Evolutionary conservation across 768 basidiomycete species (phyloP).

Genomic region (Lactarius akahatsu): DNA sequence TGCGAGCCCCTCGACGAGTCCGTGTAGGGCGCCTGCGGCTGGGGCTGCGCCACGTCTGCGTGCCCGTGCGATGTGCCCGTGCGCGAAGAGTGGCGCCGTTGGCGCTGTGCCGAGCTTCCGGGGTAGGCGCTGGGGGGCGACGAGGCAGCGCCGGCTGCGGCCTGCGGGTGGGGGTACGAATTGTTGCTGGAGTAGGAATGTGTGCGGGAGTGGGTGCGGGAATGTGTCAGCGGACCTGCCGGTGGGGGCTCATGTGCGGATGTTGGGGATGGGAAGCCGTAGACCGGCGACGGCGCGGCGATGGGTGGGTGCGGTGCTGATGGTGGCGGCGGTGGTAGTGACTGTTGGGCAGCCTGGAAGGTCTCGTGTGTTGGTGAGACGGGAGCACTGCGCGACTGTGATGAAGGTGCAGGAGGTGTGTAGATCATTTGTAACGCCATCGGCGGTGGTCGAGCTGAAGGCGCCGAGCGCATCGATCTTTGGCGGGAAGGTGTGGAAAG

Average conservation of each 20-base stretch:
- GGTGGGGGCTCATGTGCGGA: constrained; percentile 18
- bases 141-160: background rate
- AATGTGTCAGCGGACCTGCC: constrained; percentile 6
- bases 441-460: constrained; percentile 15
- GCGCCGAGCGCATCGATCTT: constrained; percentile 22
- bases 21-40: background rate
- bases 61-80: constrained; percentile 14
- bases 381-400: constrained; percentile 18
- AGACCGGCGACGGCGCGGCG: constrained; percentile 20
- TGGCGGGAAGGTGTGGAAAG: constrained; percentile 6
- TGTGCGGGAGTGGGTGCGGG: constrained; percentile 15
- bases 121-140: constrained; percentile 16
- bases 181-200: constrained; percentile 21
- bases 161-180: constrained; percentile 14
- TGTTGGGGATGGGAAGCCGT: constrained; percentile 18
- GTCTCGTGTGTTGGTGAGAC: constrained; percentile 17
- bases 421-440: constrained; percentile 28
- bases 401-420: constrained; percentile 20
- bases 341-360: constrained; percentile 12
- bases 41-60: constrained; percentile 1
- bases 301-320: background rate
- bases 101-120: constrained; percentile 22
- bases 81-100: constrained; percentile 24
- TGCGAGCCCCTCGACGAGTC: constrained; percentile 16
- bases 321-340: constrained; percentile 2